Conservation (phyloP, 805 yeast genomes). For the Candida taoyuanica region DNA sequence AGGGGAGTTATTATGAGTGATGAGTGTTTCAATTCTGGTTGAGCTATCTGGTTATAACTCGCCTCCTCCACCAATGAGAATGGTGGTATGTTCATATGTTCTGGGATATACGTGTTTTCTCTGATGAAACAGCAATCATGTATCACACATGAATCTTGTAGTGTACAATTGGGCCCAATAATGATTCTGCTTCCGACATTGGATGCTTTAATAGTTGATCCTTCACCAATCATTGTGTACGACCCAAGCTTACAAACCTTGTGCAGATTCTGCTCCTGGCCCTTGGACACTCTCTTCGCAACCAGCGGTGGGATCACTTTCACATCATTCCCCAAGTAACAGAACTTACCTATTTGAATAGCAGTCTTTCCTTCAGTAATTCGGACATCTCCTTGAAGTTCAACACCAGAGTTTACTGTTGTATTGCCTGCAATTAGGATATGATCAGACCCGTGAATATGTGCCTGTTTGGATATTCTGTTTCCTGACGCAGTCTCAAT, state of each 20-base stretch:
- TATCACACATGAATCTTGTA: slow-evolving; percentile 36
- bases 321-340: slow-evolving; percentile 33
- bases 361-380: slow-evolving; percentile 31
- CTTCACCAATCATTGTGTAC: slow-evolving; percentile 38
- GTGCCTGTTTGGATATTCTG: slow-evolving; percentile 41
- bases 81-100: slow-evolving; percentile 45
- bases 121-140: slow-evolving; percentile 50
- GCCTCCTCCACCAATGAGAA: slow-evolving; percentile 36
- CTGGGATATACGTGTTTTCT: slow-evolving; percentile 38
- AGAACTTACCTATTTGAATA: slow-evolving; percentile 43
- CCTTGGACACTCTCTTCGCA: slow-evolving; percentile 7
- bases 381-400: slow-evolving; percentile 27
- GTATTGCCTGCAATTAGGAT: slow-evolving; percentile 45
- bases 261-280: too few relatives aligned
- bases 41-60: not conserved
- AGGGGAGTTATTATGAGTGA: slow-evolving; percentile 16
- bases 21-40: slow-evolving; percentile 1
- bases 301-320: slow-evolving; percentile 30
- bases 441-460: slow-evolving; percentile 37
- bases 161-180: slow-evolving; percentile 37
- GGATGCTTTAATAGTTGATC: slow-evolving; percentile 32
- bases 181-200: slow-evolving; percentile 46
- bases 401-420: slow-evolving; percentile 31
- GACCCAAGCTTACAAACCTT: slow-evolving; percentile 41
- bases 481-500: slow-evolving; percentile 49